Percentiles rank a stretch among this genome's conserved stretches.
These are phyloP conservation scores for Nymphaea colorata DNA, from an alignment of 164 flowering plant genomes.

Conservation along the genomic window DNA sequence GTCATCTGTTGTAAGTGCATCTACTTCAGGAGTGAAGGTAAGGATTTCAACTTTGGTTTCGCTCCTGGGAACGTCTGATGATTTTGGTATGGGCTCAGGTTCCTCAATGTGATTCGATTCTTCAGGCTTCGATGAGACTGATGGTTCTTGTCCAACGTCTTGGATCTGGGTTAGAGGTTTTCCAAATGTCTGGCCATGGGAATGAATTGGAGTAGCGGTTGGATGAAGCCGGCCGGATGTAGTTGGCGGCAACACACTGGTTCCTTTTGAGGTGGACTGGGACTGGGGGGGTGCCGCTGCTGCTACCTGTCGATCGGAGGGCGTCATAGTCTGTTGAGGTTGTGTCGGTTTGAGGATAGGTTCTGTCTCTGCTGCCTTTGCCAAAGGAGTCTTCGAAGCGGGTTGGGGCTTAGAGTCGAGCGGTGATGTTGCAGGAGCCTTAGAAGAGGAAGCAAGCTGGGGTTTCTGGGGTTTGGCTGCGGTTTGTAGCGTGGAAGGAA, in stretches of 20 bases:
- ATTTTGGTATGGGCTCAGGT: background rate
- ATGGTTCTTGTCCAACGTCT: background rate
- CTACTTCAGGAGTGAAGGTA: background rate
- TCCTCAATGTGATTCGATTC: background rate
- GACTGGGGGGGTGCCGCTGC: slow-evolving; percentile 1
- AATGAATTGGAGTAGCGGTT: no score
- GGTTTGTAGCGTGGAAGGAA: background rate
- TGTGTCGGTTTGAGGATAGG: background rate
- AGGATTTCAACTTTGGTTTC: background rate
- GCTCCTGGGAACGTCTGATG: background rate
- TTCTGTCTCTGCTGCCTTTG: background rate
- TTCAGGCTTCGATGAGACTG: background rate
- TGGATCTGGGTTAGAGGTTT: background rate
- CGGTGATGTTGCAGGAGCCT: background rate
- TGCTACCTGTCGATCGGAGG: background rate
- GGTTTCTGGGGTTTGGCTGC: background rate
- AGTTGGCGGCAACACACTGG: no score
- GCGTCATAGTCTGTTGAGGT: background rate
- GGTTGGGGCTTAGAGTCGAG: background rate
- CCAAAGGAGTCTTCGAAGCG: background rate
- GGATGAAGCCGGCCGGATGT: no score
- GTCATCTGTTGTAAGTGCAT: background rate
- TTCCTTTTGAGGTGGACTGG: background rate
- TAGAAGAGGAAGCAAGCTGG: background rate
- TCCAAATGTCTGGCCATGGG: no score